Percentiles rank a stretch among this genome's conserved stretches.
Evolutionary conservation across 2,329 filamentous ascomycete species (phyloP).

Genomic region (Xenoacremonium recifei): DNA sequence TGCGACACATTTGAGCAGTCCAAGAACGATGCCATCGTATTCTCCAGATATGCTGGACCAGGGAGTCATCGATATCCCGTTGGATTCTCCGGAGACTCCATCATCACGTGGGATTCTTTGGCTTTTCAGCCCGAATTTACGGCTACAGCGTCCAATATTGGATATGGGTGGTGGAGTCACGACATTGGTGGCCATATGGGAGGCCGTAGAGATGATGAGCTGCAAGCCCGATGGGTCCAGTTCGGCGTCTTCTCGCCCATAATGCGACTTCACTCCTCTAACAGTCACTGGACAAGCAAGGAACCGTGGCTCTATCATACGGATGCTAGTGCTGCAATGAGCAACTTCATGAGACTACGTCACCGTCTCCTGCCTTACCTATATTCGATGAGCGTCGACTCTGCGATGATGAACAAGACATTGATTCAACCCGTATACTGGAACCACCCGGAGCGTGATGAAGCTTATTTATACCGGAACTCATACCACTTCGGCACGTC

Average conservation of each 20-base stretch:
- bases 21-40: slow-evolving; percentile 47
- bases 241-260: slow-evolving; percentile 61
- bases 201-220: slow-evolving; percentile 56
- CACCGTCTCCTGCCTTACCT: slow-evolving; percentile 61
- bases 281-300: slow-evolving; percentile 57
- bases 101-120: slow-evolving; percentile 59
- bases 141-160: slow-evolving; percentile 63
- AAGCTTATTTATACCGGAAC: slow-evolving; percentile 56
- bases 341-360: slow-evolving; percentile 49
- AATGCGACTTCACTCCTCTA: slow-evolving; percentile 58
- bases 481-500: slow-evolving; percentile 59
- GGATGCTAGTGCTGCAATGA: slow-evolving; percentile 46
- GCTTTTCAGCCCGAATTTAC: slow-evolving; percentile 67
- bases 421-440: slow-evolving; percentile 64
- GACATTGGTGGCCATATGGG: slow-evolving; percentile 64
- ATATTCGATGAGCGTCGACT: slow-evolving; percentile 54
- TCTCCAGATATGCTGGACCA: slow-evolving; percentile 61
- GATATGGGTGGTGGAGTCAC: slow-evolving; percentile 68
- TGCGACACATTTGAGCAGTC: slow-evolving; percentile 46
- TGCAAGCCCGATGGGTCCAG: slow-evolving; percentile 60
- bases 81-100: slow-evolving; percentile 62
- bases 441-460: slow-evolving; percentile 49
- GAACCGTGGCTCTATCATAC: slow-evolving; percentile 59
- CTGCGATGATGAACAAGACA: slow-evolving; percentile 44
- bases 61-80: slow-evolving; percentile 64